Base-by-base conservation (phyloP, 176 grass and related monocot genomes). In the Hordeum marinum region DNA sequence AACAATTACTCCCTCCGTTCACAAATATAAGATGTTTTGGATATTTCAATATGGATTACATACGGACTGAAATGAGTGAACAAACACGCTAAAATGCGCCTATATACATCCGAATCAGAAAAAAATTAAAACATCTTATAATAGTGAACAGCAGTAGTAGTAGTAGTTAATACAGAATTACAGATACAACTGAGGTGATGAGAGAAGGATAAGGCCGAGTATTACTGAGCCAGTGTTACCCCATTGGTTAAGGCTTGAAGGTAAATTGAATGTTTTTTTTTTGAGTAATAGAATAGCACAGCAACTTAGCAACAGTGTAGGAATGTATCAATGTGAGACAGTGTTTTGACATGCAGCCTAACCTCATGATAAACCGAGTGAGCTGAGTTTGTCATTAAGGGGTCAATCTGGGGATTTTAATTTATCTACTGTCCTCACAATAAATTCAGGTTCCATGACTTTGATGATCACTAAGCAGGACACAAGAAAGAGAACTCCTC, bases 261-360 rank as follows among this genome's bases (percentile, higher is more conserved):
- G 42, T 81, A 75, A 73, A 9, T 60, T 48, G 35, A 42, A 40
- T 13, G 60, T 45, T 45, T 4, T 17, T 52, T 17, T 52, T 52
- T 52, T 52, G 7, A 63, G 40, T 0, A 3, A 63, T 20, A 41
- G 6, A 63, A 78, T 39, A 69, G 15, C 31, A 26, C 27, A n/a
- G 35, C 37, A 78, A 42, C 11, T 24, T 7, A n/a, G 2, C 27
- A 78, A 41, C 29, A 41, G 46, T 57, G 58, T 58, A 77, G 24
- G 61, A 34, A 40, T 42, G 15, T 66, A 65, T 34, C 20, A 15
- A 3, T 21, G 43, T 24, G 76, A 71, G 54, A 63, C 68, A 57
- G 21, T 82, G 74, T 58, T 79, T 14, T 25, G 40, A 72, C 82
- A 78, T 82, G 84, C 31, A 65, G 55, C 41, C 59, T 26, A 73